Evolutionary conservation across 1,139 yeast species (phyloP), one percentile per base, ranked within the genome.

Genomic region (Yamadazyma aaseri): DNA sequence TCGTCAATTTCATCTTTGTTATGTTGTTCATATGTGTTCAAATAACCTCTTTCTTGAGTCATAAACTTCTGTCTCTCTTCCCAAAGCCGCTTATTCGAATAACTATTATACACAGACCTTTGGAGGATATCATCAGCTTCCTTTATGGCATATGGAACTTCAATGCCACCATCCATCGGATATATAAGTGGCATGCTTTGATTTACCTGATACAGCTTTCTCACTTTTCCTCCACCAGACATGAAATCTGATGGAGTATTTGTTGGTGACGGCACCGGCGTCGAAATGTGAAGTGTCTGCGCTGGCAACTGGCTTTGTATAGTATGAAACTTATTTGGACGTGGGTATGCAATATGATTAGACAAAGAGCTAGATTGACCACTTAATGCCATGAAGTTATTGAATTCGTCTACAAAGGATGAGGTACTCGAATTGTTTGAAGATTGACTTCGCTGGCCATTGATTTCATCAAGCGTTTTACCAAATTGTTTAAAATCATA

Each of bases 261-360:
- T 0, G 86, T 82, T 0, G 96, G 96, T 0, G 96, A 84, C 1
- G 96, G 94, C 0, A 84, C 86, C 0, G 96, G 96, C 0, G 96
- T 87, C 0, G 96, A 90, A 12, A 89, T 71, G 55, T 89, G 96
- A 3, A 83, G 63, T 1, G 76, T 71, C 23, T 85, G 87, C 0
- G 77, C 68, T 1, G 86, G 85, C 13, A 81, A 57, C 28, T 76
- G 72, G 29, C 74, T 67, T 36, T 74, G 71, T 2, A 76, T 58
- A 5, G 81, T 71, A 40, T 81, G 85, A 2, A 69, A 55, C 42
- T 67, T 70, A 30, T 67, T 63, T 0, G 83, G 76, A 32, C 83
- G 58, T 22, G 90, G 81, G 29, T 75, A 65, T 42, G 80, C 79
- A 42, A 84, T 64, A 35, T 73, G 68, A 41, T 77, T 81, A 0